These are phyloP conservation scores for Xylariales sp. DNA, from an alignment of 2,329 filamentous ascomycete genomes.

Conservation along the genomic window DNA sequence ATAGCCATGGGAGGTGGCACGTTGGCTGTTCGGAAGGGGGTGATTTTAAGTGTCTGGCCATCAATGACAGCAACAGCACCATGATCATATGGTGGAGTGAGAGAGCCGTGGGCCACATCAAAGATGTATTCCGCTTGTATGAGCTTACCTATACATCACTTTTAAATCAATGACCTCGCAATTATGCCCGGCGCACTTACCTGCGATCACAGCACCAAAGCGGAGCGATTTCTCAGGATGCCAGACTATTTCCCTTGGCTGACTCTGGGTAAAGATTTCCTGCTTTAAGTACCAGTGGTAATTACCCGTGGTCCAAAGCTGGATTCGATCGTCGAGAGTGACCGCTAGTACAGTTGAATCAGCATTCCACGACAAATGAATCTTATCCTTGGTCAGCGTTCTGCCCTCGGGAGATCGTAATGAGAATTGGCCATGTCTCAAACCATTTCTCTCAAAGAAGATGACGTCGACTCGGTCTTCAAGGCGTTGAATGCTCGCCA, in stretches of 20 bases:
- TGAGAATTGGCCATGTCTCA: slow-evolving; percentile 95
- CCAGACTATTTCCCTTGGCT: slow-evolving; percentile 68
- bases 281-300: slow-evolving; percentile 99
- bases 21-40: slow-evolving; percentile 84
- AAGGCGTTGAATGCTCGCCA: slow-evolving; percentile 85
- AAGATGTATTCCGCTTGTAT: slow-evolving; percentile 76
- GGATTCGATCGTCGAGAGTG: slow-evolving; percentile 77
- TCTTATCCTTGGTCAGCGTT: slow-evolving; percentile 64
- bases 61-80: slow-evolving; percentile 88
- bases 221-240: slow-evolving; percentile 86
- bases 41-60: slow-evolving; percentile 82
- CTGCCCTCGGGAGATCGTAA: slow-evolving; percentile 74
- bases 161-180: slow-evolving; percentile 34
- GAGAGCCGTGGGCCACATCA: slow-evolving; percentile 74
- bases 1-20: slow-evolving; percentile 94
- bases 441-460: slow-evolving; percentile 97
- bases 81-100: slow-evolving; percentile 77
- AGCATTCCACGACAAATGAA: slow-evolving; percentile 85
- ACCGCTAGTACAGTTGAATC: slow-evolving; percentile 93
- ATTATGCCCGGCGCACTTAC: slow-evolving; percentile 53
- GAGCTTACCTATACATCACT: slow-evolving; percentile 56
- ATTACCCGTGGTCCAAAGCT: slow-evolving; percentile 96
- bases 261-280: slow-evolving; percentile 68
- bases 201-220: slow-evolving; percentile 65
- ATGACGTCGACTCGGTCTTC: slow-evolving; percentile 79